These are phyloP conservation scores for Helianthus annuus DNA, from an alignment of 129 eudicot species.

Conservation along the genomic window DNA sequence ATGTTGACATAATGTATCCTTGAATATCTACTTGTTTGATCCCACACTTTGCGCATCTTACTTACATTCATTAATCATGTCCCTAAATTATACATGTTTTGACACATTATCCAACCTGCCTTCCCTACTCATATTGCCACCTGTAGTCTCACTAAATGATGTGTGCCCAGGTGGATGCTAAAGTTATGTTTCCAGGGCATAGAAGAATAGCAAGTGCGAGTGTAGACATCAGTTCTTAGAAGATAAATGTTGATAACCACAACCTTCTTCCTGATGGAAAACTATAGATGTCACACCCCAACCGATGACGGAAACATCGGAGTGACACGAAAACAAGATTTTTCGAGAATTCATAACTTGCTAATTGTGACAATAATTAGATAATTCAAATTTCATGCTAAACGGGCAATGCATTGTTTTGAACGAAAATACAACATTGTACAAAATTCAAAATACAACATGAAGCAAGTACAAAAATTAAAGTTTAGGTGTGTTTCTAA, in stretches of 20 bases:
- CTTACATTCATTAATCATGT: not conserved
- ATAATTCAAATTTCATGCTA: not conserved
- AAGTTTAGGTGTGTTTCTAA: no score
- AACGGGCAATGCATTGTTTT: not conserved
- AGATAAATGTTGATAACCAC: slow-evolving; percentile 51
- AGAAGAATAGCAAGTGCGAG: slow-evolving; percentile 75
- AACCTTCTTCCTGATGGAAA: slow-evolving; percentile 23
- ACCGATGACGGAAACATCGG: no score
- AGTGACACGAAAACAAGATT: no score
- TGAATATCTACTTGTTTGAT: no score
- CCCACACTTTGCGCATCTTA: no score
- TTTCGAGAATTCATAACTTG: no score
- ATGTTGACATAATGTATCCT: no score
- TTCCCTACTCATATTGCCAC: not conserved
- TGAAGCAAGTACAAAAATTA: no score
- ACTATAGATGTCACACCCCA: no score
- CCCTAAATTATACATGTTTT: not conserved
- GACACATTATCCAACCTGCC: not conserved
- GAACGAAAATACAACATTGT: no score
- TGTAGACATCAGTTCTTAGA: slow-evolving; percentile 70
- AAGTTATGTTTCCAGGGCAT: slow-evolving; percentile 55
- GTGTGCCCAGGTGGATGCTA: slow-evolving; percentile 33
- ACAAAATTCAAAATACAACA: no score
- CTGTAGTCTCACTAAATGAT: not conserved
- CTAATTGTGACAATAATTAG: no score